Evolutionary conservation across 345 rosid species (phyloP).

Genomic region (Firmiana major): DNA sequence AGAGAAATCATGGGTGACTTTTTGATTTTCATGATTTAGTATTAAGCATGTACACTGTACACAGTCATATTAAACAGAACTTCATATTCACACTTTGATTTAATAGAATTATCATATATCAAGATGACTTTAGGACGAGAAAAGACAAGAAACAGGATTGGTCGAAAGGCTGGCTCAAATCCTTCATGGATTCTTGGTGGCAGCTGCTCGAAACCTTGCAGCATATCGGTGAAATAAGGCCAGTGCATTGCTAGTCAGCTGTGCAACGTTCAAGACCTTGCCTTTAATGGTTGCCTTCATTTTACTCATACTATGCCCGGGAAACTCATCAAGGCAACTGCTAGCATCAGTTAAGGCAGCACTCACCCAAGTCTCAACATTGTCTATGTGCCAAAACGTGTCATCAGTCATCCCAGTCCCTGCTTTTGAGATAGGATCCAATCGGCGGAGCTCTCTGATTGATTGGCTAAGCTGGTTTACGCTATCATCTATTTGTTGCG

Average conservation of each 20-base stretch:
- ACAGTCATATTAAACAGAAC: background rate
- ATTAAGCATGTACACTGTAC: no score
- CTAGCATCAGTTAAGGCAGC: conserved; percentile 70
- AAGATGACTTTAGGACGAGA: background rate
- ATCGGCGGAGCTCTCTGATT: conserved; percentile 49
- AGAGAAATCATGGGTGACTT: background rate
- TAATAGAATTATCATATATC: background rate
- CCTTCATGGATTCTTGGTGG: conserved; percentile 6
- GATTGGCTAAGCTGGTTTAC: conserved; percentile 58
- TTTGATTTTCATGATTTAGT: background rate
- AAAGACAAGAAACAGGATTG: background rate
- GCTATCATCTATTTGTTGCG: conserved; percentile 49
- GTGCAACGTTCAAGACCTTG: conserved; percentile 73
- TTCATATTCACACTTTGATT: background rate
- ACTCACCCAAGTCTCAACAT: conserved; percentile 71
- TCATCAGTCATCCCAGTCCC: conserved; percentile 16
- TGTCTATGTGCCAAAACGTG: conserved; percentile 49
- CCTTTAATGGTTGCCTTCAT: conserved; percentile 67
- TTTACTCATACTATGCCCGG: conserved; percentile 56
- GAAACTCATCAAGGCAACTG: conserved; percentile 51
- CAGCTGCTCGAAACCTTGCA: conserved; percentile 33
- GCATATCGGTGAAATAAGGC: conserved; percentile 67
- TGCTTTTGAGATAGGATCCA: conserved; percentile 10
- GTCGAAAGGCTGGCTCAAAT: background rate
- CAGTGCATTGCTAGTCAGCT: conserved; percentile 74